Percentiles rank a stretch among this genome's conserved stretches.
Conservation (phyloP, 768 basidiomycete genomes). For the Mycena leptocephala region DNA sequence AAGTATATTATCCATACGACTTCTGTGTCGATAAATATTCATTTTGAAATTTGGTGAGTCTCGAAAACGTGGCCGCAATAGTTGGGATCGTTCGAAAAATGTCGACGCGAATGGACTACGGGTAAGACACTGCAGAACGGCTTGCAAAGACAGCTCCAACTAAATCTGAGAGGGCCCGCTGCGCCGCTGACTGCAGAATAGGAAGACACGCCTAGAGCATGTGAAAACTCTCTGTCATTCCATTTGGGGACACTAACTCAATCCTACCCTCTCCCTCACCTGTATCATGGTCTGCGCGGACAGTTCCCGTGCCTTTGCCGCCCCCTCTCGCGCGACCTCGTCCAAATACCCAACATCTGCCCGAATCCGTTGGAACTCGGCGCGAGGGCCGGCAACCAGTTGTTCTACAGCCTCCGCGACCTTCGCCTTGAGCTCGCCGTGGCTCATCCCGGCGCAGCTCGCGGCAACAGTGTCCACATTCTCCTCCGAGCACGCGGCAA, state of each 20-base stretch:
- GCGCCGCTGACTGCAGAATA: too few relatives aligned
- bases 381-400: slow-evolving; percentile 75
- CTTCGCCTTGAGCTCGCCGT: slow-evolving; percentile 81
- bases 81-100: too few relatives aligned
- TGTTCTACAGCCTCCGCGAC: slow-evolving; percentile 83
- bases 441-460: slow-evolving; percentile 69
- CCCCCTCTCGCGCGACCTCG: slow-evolving; percentile 76
- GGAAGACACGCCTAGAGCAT: too few relatives aligned
- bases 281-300: slow-evolving; percentile 77
- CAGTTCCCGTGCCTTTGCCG: slow-evolving; percentile 71
- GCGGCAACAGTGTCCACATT: slow-evolving; percentile 62
- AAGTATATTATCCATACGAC: too few relatives aligned
- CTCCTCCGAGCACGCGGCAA: slow-evolving; percentile 79
- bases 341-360: slow-evolving; percentile 74
- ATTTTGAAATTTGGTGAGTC: too few relatives aligned
- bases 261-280: slow-evolving; percentile 80
- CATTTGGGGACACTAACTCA: slow-evolving; percentile 35
- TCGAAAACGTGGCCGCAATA: too few relatives aligned
- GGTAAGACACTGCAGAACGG: too few relatives aligned
- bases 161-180: too few relatives aligned
- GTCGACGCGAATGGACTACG: too few relatives aligned
- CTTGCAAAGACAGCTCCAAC: too few relatives aligned
- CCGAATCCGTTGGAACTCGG: slow-evolving; percentile 77
- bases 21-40: too few relatives aligned
- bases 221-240: too few relatives aligned